Evolutionary conservation across 495 filamentous ascomycete genomes (phyloP).

Genomic region (Tuber microsphaerosporum): DNA sequence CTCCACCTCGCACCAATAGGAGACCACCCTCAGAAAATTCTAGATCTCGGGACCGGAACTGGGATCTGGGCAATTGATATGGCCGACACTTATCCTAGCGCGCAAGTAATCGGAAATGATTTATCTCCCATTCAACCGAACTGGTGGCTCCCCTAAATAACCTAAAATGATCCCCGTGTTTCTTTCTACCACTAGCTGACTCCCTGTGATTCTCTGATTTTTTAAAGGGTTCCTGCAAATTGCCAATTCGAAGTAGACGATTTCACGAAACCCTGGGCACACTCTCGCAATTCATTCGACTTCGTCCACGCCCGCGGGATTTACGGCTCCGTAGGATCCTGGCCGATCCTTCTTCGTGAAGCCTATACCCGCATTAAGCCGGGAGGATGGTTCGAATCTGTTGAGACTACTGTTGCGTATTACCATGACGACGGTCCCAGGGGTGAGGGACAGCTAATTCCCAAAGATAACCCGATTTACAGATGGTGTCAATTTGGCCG

Average conservation of each 20-base stretch:
- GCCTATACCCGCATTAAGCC: conserved; percentile 43
- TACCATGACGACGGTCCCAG: conserved; percentile 7
- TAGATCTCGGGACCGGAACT: conserved; percentile 62
- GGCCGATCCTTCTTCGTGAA: conserved; percentile 45
- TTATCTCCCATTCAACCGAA: conserved; percentile 53
- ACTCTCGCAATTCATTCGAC: conserved; percentile 47
- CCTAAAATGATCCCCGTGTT: not conserved
- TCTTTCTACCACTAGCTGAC: not conserved
- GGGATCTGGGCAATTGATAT: conserved; percentile 52
- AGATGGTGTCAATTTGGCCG: conserved; percentile 23
- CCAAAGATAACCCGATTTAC: not conserved
- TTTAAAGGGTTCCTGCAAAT: conserved; percentile 29
- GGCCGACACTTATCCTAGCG: conserved; percentile 47
- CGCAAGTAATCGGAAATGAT: conserved; percentile 54
- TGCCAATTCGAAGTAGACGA: conserved; percentile 51
- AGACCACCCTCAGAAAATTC: conserved; percentile 51
- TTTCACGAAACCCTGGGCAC: conserved; percentile 47
- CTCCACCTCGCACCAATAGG: conserved; percentile 56
- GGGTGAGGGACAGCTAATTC: conserved; percentile 12
- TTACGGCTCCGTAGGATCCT: conserved; percentile 50
- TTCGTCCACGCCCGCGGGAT: conserved; percentile 52
- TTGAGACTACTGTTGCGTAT: conserved; percentile 44
- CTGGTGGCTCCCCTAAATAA: conserved; percentile 20
- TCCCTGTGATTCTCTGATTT: not conserved
- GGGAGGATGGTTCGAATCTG: conserved; percentile 51